These are phyloP conservation scores for Suhomyces pyralidae DNA, from an alignment of 805 yeast genomes.

Conservation along the genomic window DNA sequence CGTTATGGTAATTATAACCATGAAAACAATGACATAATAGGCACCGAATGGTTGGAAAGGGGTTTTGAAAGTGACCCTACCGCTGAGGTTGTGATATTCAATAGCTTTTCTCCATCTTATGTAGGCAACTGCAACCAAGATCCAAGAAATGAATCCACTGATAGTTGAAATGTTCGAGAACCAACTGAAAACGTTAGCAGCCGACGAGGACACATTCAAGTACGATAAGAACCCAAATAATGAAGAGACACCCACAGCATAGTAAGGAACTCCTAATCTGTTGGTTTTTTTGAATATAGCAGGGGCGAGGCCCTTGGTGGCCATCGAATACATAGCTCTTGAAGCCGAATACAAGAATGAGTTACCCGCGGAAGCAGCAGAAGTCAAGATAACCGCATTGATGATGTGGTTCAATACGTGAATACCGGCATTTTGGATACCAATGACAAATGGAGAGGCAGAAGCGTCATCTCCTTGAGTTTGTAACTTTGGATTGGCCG, in stretches of 20 bases:
- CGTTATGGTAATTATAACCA: constrained; percentile 57
- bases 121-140: constrained; percentile 50
- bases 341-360: constrained; percentile 69
- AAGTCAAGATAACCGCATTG: constrained; percentile 69
- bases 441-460: constrained; percentile 80
- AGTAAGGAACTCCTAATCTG: constrained; percentile 43
- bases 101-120: constrained; percentile 66
- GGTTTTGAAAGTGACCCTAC: constrained; percentile 58
- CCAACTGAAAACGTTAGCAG: constrained; percentile 60
- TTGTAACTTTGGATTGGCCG: constrained; percentile 23
- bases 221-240: constrained; percentile 47
- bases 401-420: constrained; percentile 71
- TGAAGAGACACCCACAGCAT: constrained; percentile 29
- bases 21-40: constrained; percentile 49
- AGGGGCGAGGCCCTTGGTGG: constrained; percentile 56
- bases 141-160: constrained; percentile 67
- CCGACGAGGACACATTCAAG: constrained; percentile 51
- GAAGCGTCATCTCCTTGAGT: constrained; percentile 21
- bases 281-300: constrained; percentile 31
- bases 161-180: constrained; percentile 62
- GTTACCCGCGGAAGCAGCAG: constrained; percentile 51
- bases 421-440: constrained; percentile 68
- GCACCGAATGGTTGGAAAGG: constrained; percentile 57
- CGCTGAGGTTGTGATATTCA: constrained; percentile 46
- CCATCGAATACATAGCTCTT: constrained; percentile 51